A percentile compares a stretch with the other conserved stretches of the same genome.
Conservation (phyloP, 1,284 basidiomycete genomes). For the Sanghuangporus baumii region DNA sequence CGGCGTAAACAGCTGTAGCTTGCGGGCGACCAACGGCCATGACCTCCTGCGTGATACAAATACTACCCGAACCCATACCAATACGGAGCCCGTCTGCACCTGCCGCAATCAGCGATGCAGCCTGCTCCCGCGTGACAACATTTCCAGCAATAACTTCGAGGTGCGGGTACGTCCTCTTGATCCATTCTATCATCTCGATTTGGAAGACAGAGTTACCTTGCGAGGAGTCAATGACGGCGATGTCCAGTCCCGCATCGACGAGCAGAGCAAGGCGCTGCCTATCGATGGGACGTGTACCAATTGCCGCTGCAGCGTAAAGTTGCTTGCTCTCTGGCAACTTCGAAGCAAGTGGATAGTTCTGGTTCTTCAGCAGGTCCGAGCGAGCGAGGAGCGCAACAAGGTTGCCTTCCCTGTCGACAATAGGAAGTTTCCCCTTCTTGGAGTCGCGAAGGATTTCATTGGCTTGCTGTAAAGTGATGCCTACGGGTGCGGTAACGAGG, state of each 20-base stretch:
- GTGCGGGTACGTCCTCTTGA: conserved; percentile 80
- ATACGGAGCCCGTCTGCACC: conserved; percentile 93
- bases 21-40: conserved; percentile 99
- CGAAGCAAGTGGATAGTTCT: conserved; percentile 93
- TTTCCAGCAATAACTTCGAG: conserved; percentile 96
- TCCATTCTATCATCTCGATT: conserved; percentile 93
- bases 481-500: conserved; percentile 78
- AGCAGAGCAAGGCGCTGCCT: conserved; percentile 81
- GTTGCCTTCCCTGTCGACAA: conserved; percentile 71
- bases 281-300: conserved; percentile 91
- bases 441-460: conserved; percentile 94
- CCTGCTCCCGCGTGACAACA: conserved; percentile 97
- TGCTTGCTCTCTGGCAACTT: conserved; percentile 93
- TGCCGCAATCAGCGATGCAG: conserved; percentile 88
- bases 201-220: conserved; percentile 96
- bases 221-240: conserved; percentile 92
- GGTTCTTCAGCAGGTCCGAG: conserved; percentile 97
- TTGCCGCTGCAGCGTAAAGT: conserved; percentile 94
- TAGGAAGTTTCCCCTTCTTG: conserved; percentile 97
- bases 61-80: conserved; percentile 97
- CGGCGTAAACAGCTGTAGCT: conserved; percentile 93
- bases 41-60: conserved; percentile 99
- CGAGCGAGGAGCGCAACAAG: conserved; percentile 89
- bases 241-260: conserved; percentile 92
- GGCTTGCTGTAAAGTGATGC: conserved; percentile 87